A percentile compares a stretch with the other conserved stretches of the same genome.
phyloP scores from a whole-genome alignment of 2,329 filamentous ascomycete species.

The Fusarium fujikuroi region DNA sequence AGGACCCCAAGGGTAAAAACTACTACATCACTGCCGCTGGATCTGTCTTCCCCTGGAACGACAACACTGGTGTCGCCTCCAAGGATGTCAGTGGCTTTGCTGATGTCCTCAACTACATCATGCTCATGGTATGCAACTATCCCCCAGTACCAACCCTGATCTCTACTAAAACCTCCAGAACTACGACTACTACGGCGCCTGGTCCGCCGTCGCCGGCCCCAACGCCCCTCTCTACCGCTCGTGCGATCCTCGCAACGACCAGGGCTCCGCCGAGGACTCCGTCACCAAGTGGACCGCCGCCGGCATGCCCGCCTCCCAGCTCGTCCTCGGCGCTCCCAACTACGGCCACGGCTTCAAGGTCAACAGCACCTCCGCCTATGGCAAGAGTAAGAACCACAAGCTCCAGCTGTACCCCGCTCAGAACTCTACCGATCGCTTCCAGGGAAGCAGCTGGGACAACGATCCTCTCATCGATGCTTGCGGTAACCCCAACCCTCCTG shows the following conservation, averaged over 20 bases:
- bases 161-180: neutral
- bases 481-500: slow-evolving; percentile 26
- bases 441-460: slow-evolving; percentile 37
- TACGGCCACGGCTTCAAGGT: slow-evolving; percentile 37
- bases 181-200: slow-evolving; percentile 37
- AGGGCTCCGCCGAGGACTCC: slow-evolving; percentile 24
- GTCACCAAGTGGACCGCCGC: slow-evolving; percentile 23
- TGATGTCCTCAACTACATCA: slow-evolving; percentile 34
- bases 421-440: slow-evolving; percentile 36
- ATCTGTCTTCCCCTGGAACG: slow-evolving; percentile 35
- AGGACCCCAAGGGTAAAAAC: slow-evolving; percentile 21
- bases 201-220: slow-evolving; percentile 29
- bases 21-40: slow-evolving; percentile 32
- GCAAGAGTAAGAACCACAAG: neutral
- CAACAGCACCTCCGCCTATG: slow-evolving; percentile 22
- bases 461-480: slow-evolving; percentile 29
- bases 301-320: slow-evolving; percentile 25
- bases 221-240: slow-evolving; percentile 18
- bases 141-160: accelerated
- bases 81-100: slow-evolving; percentile 30
- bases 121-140: slow-evolving; percentile 30
- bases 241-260: slow-evolving; percentile 33
- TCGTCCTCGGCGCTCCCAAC: slow-evolving; percentile 33
- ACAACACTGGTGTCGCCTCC: slow-evolving; percentile 16
- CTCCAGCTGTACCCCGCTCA: slow-evolving; percentile 30